Percentiles rank a stretch among this genome's conserved stretches.
phyloP scores from a whole-genome alignment of 371 early-diverging fungal genomes.

The Homolaphlyctis polyrhiza region DNA sequence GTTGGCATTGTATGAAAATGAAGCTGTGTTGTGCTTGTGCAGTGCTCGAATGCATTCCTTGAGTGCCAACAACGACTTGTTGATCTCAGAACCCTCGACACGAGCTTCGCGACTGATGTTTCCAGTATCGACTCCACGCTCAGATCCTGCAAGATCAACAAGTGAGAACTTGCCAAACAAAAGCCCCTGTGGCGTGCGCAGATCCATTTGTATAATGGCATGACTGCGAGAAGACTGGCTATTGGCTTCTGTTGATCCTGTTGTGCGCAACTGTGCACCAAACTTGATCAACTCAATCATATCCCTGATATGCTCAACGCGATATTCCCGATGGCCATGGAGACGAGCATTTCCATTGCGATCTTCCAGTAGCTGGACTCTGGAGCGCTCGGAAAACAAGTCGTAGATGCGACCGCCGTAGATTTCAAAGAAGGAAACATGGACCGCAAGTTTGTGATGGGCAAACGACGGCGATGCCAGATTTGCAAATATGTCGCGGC shows the following conservation, averaged over 20 bases:
- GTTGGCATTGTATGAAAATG: background rate
- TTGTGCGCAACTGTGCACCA: slow-evolving; percentile 27
- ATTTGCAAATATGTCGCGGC: slow-evolving; percentile 17
- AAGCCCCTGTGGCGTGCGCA: background rate
- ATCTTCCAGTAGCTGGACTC: slow-evolving; percentile 35
- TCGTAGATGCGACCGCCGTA: slow-evolving; percentile 39
- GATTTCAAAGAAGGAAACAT: slow-evolving; percentile 39
- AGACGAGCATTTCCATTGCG: slow-evolving; percentile 29
- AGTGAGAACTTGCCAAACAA: slow-evolving; percentile 30
- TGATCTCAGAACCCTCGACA: slow-evolving; percentile 90
- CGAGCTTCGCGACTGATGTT: slow-evolving; percentile 12
- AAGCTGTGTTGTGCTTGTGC: slow-evolving; percentile 15
- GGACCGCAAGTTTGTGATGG: slow-evolving; percentile 5
- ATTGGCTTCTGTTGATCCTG: slow-evolving; percentile 45
- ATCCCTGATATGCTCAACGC: slow-evolving; percentile 14
- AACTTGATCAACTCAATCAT: slow-evolving; percentile 20
- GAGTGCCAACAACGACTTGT: slow-evolving; percentile 93
- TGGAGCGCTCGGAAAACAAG: slow-evolving; percentile 20
- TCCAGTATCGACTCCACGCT: slow-evolving; percentile 40
- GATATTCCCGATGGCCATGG: slow-evolving; percentile 23
- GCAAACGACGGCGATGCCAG: background rate
- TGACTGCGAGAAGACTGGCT: slow-evolving; percentile 42
- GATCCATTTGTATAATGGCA: slow-evolving; percentile 39
- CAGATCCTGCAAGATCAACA: slow-evolving; percentile 56
- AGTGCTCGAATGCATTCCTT: slow-evolving; percentile 96